phyloP scores from a whole-genome alignment of 176 grass and related monocot species.

The Typha latifolia region DNA sequence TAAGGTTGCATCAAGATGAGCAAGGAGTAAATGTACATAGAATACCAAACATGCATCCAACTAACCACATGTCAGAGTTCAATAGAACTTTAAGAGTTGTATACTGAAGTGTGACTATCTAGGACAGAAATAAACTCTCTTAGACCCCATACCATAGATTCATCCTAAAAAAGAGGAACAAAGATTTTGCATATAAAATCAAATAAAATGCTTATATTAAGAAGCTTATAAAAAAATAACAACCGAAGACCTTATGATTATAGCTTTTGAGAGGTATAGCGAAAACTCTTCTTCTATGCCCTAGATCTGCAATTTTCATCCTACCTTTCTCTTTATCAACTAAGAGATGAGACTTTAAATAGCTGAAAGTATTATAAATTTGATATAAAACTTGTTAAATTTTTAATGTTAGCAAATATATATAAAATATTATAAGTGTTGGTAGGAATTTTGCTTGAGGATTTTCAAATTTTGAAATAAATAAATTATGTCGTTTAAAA shows the following conservation, averaged over 20 bases:
- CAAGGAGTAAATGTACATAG: not conserved
- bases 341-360: slow-evolving; percentile 87
- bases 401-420: too few species aligned
- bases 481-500: too few species aligned
- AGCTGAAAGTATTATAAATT: slow-evolving; percentile 27
- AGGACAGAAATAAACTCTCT: slow-evolving; percentile 6
- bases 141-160: not conserved
- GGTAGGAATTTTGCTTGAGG: too few species aligned
- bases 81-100: slow-evolving; percentile 91
- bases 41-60: slow-evolving; percentile 93
- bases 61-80: slow-evolving; percentile 91
- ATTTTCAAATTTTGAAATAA: too few species aligned
- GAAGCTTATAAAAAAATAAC: not conserved
- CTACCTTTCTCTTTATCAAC: slow-evolving; percentile 95
- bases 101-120: slow-evolving; percentile 95
- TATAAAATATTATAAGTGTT: too few species aligned
- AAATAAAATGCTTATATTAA: not conserved
- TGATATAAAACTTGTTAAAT: too few species aligned
- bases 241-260: slow-evolving; percentile 64
- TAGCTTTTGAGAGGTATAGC: slow-evolving; percentile 91
- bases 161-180: not conserved
- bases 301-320: slow-evolving; percentile 88
- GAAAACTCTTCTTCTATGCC: slow-evolving; percentile 72
- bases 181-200: not conserved
- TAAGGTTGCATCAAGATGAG: not conserved